A percentile compares a stretch with the other conserved stretches of the same genome.
Evolutionary conservation across 495 filamentous ascomycete species (phyloP).

Genomic region (Trichocladium uniseriatum): DNA sequence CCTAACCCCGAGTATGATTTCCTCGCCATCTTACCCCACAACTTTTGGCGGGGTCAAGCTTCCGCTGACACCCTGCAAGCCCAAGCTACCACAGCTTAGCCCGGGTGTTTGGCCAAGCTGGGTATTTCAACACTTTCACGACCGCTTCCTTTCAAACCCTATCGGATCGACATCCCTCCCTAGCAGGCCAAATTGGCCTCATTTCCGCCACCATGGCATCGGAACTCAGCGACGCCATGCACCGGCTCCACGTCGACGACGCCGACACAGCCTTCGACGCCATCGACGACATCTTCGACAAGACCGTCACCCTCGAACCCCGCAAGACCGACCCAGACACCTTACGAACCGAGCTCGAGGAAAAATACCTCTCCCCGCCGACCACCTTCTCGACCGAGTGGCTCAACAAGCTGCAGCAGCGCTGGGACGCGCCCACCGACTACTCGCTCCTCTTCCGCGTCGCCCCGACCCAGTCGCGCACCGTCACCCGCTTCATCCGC

Average conservation of each 20-base stretch:
- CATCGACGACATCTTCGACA: slow-evolving; percentile 52
- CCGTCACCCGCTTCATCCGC: slow-evolving; percentile 81
- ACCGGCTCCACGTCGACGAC: slow-evolving; percentile 29
- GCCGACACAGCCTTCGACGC: slow-evolving; percentile 19
- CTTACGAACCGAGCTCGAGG: slow-evolving; percentile 60
- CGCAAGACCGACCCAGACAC: slow-evolving; percentile 45
- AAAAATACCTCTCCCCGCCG: slow-evolving; percentile 69
- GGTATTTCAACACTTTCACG: too few species aligned
- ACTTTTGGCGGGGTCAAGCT: background rate
- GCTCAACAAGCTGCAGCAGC: slow-evolving; percentile 81
- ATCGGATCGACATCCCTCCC: too few species aligned
- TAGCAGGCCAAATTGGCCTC: too few species aligned
- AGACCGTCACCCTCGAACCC: slow-evolving; percentile 48
- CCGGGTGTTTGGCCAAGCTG: too few species aligned
- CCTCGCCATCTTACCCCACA: background rate
- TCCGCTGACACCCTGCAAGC: background rate
- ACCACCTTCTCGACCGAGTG: slow-evolving; percentile 67
- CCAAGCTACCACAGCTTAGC: too few species aligned
- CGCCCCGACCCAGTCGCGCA: slow-evolving; percentile 84
- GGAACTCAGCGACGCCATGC: slow-evolving; percentile 31
- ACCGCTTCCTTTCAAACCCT: too few species aligned
- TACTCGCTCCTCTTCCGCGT: slow-evolving; percentile 73
- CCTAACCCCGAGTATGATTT: too few species aligned
- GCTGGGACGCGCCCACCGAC: slow-evolving; percentile 75
- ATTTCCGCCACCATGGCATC: slow-evolving; percentile 28